These are phyloP conservation scores for Sphagnum magellanicum DNA, from an alignment of 228 moss, liverwort and hornwort genomes.

Conservation along the genomic window DNA sequence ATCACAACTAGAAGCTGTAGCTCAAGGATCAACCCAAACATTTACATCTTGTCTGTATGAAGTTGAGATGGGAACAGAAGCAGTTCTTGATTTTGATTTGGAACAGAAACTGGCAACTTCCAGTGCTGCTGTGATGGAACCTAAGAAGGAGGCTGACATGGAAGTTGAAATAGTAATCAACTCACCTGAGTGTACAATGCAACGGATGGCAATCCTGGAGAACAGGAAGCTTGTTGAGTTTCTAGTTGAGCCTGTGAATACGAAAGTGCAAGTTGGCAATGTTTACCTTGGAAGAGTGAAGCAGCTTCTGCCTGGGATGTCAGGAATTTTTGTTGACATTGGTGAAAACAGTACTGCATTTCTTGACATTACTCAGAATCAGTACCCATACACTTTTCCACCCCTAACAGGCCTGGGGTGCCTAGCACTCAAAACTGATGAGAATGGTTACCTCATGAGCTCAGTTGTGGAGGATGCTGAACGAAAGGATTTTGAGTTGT, in stretches of 20 bases:
- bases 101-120: constrained; percentile 3
- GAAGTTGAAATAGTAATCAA: constrained; percentile 85
- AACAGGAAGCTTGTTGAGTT: constrained; percentile 88
- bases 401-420: constrained; percentile 15
- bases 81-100: no score
- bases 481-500: no score
- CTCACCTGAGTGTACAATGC: constrained; percentile 95
- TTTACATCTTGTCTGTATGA: not conserved
- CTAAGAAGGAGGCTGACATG: constrained; percentile 11
- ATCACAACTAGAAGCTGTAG: constrained; percentile 30
- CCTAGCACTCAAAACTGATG: no score
- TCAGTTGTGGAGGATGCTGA: no score
- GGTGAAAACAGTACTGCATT: constrained; percentile 80
- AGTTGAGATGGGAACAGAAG: constrained; percentile 17
- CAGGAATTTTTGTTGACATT: constrained; percentile 87
- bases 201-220: constrained; percentile 96
- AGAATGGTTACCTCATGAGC: no score
- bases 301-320: constrained; percentile 97
- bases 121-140: constrained; percentile 13
- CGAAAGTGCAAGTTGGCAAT: constrained; percentile 90
- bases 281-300: constrained; percentile 88
- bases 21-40: not conserved
- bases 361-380: constrained; percentile 80
- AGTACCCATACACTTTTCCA: constrained; percentile 89
- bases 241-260: constrained; percentile 86